Evolutionary conservation across 2,329 filamentous ascomycete genomes (phyloP).

Genomic region (Colletotrichum eleusines): DNA sequence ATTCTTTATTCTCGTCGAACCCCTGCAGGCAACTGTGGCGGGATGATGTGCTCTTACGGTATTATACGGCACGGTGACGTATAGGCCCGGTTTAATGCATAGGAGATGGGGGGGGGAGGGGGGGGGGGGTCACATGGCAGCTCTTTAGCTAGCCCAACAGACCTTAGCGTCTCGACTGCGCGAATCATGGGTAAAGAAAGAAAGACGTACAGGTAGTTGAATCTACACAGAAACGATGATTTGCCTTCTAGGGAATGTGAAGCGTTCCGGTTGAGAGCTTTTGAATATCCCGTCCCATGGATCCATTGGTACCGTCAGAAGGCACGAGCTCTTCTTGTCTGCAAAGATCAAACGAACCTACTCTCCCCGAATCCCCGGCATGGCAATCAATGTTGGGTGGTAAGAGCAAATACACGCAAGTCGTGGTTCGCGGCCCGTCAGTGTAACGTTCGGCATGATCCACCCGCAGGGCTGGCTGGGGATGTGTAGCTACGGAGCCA

Average conservation of each 20-base stretch:
- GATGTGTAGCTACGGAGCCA: neutral
- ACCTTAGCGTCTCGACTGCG: neutral
- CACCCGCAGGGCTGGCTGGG: slow-evolving; percentile 5
- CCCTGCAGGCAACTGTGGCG: slow-evolving; percentile 12
- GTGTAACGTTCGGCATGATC: neutral
- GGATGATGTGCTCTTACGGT: slow-evolving; percentile 12
- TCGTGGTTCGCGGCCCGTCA: slow-evolving; percentile 10
- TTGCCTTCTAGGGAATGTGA: neutral
- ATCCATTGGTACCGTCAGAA: neutral
- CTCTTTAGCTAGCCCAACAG: neutral
- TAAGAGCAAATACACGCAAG: too few species aligned
- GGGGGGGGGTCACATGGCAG: neutral
- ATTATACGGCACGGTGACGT: slow-evolving; percentile 17
- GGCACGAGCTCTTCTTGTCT: neutral
- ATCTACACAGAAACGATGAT: neutral
- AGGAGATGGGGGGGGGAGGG: too few species aligned
- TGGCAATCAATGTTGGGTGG: too few species aligned
- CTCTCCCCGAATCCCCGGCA: neutral
- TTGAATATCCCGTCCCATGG: neutral
- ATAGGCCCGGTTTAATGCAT: neutral
- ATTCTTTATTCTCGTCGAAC: neutral
- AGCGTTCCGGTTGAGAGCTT: neutral
- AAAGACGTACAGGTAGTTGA: too few species aligned
- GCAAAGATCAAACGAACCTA: neutral
- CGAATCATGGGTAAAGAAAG: too few species aligned